Evolutionary conservation across 2,329 filamentous ascomycete genomes (phyloP), one percentile per base, ranked within the genome.

Genomic region (Colletotrichum zoysiae): DNA sequence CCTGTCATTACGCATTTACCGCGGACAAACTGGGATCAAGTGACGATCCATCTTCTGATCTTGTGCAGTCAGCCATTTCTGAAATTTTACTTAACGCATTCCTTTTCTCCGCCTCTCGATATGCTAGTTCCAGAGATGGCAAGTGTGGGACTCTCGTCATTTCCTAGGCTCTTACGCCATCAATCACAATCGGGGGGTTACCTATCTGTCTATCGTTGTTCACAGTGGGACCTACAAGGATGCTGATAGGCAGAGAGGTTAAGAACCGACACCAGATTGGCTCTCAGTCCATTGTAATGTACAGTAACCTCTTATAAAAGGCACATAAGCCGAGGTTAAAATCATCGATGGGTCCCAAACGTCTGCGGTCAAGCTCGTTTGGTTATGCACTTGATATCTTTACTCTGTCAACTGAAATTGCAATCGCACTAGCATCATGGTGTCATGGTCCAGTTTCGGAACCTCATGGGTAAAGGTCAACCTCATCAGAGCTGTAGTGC

Each of bases 381-480:
- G 8, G 6, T 35, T 11, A 23, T 23, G 7, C 5, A 14, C 5
- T 38, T 9, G 11, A 1, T n/a, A n/a, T 48, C 20, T 5, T 26
- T 44, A 18, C 42, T 40, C 20, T 18, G 14, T 50, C 42, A 50
- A 61, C 18, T 6, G 4, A 35, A 20, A 14, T 35, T 5, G 1
- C 18, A 9, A 14, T 9, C 5, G 26, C n/a, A 16, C 50, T 18
- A 23, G 5, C 7, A 40, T 9, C 14, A 65, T 68, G 66, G 16
- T 26, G 1, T 7, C 40, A 42, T 26, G 33, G 8, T 35, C 18
- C 20, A 23, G 40, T 26, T 16, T 26, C 11, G 26, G 44, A 12
- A 14, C n/a, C 30, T 50, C 33, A n/a, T 50, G 69, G 69, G 38
- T 58, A 7, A 30, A 35, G 7, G 44, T 46, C 30, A 63, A 26